Percentiles rank a stretch among this genome's conserved stretches.
These are phyloP conservation scores for Pythium graminicola DNA, from an alignment of 352 stramenopile genomes.

Conservation along the genomic window DNA sequence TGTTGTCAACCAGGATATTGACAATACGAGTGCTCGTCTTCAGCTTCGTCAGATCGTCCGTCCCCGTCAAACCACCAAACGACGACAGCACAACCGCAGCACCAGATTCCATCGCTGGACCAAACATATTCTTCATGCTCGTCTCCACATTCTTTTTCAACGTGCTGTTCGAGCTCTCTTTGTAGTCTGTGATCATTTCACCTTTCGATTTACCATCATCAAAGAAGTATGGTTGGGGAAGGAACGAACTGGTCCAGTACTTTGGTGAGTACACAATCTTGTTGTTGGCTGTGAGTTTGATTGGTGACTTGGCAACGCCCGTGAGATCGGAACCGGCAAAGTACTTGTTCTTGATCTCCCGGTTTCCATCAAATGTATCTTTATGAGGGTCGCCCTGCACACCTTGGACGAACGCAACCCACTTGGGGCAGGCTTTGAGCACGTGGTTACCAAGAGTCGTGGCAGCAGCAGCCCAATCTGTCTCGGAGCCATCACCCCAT, in stretches of 20 bases:
- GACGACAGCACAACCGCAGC: constrained; percentile 67
- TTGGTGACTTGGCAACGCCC: constrained; percentile 36
- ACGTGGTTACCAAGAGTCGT: constrained; percentile 64
- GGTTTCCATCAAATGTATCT: constrained; percentile 43
- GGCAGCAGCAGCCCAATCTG: constrained; percentile 63
- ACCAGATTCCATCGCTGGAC: constrained; percentile 44
- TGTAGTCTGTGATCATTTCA: constrained; percentile 56
- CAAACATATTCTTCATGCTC: constrained; percentile 84
- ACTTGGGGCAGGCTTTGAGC: constrained; percentile 59
- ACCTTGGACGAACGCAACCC: constrained; percentile 72
- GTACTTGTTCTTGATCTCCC: constrained; percentile 63
- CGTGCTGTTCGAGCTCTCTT: constrained; percentile 45
- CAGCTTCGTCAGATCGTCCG: constrained; percentile 42
- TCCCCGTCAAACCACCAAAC: constrained; percentile 72
- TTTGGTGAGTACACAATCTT: constrained; percentile 82
- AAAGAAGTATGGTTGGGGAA: constrained; percentile 66
- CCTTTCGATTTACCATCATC: constrained; percentile 36
- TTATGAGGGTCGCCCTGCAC: constrained; percentile 65
- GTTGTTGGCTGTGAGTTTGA: constrained; percentile 47
- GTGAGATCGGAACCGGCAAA: constrained; percentile 60
- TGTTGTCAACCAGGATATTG: constrained; percentile 51
- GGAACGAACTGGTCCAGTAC: constrained; percentile 65
- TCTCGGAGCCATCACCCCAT: constrained; percentile 73
- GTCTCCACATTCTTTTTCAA: constrained; percentile 57
- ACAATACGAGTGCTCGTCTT: constrained; percentile 73